Evolutionary conservation across 169 alveolate genomes (phyloP), one percentile per base, ranked within the genome.

Genomic region (Cryptosporidium sp.): DNA sequence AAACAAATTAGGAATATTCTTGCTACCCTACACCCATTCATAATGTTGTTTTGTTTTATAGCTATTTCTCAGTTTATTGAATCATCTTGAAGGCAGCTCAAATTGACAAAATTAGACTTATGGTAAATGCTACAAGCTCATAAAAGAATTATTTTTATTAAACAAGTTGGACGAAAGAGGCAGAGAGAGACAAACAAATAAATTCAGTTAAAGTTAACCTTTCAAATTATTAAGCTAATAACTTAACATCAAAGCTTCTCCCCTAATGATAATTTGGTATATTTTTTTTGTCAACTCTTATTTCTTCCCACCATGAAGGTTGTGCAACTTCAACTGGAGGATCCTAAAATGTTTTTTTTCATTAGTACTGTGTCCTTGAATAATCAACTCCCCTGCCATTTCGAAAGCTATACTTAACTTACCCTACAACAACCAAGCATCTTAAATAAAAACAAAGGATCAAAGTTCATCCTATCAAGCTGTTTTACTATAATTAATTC

Each of bases 241-340:
- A 8, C 35, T 5, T 55, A 51, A 21, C 23, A 51, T 14, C 35
- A 55, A 0, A 55, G 21, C 12, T 6, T 55, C 21, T 9, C 35
- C 29, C 31, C 37, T 55, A 55, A 16, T 55, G 67, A 55, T 55
- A 10, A 6, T 55, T 55, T 55, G 71, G 48, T 37, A 9, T 37
- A 16, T 16, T 29, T 1, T 65, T n/a, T 5, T 39, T 65, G 3
- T 80, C 89, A 16, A 35, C 50, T 80, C 59, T 39, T 41, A 62
- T 39, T 48, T 80, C 89, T 62, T 80, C 89, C 89, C 89, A 80
- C 89, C 89, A 80, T 31, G 65, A 65, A 23, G 89, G 89, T 21
- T 80, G 89, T 9, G 89, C 89, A 7, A 80, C 89, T 50, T 80
- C 89, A n/a, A 80, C 75, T 8, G 89, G 89, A 7, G 89, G 89